phyloP scores from a whole-genome alignment of 129 eudicot species.

The Ambrosia trifida region DNA sequence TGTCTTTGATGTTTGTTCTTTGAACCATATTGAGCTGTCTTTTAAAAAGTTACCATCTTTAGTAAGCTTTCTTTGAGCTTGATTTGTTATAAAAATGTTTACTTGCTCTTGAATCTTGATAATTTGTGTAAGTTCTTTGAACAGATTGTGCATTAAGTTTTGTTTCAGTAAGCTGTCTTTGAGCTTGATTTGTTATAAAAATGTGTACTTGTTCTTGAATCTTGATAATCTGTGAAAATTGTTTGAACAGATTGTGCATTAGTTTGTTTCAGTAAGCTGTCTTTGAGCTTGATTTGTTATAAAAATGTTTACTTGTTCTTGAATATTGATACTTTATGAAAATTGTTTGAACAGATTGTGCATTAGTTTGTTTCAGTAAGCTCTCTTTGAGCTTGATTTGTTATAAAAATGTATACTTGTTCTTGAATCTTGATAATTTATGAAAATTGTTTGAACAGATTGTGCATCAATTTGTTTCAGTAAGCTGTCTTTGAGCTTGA shows the following conservation, averaged over 20 bases:
- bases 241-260: neutral
- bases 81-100: constrained; percentile 8
- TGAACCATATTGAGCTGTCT: constrained; percentile 23
- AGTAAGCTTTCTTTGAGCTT: neutral
- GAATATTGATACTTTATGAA: neutral
- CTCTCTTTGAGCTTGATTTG: neutral
- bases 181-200: constrained; percentile 11
- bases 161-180: neutral
- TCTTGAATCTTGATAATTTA: constrained; percentile 1
- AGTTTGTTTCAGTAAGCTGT: neutral
- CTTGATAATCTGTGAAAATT: neutral
- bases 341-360: neutral
- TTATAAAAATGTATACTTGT: neutral
- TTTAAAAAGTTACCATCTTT: neutral
- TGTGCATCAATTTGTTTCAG: too few species aligned
- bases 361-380: too few species aligned
- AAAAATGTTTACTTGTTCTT: constrained; percentile 1
- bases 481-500: neutral
- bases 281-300: constrained; percentile 1
- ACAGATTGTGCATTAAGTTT: constrained; percentile 7
- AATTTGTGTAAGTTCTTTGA: neutral
- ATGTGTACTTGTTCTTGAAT: neutral
- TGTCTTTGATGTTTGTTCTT: constrained; percentile 12
- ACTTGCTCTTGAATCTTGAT: neutral
- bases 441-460: neutral